These are phyloP conservation scores for Chionographis japonica DNA, from an alignment of 106 monocot genomes.

Conservation along the genomic window DNA sequence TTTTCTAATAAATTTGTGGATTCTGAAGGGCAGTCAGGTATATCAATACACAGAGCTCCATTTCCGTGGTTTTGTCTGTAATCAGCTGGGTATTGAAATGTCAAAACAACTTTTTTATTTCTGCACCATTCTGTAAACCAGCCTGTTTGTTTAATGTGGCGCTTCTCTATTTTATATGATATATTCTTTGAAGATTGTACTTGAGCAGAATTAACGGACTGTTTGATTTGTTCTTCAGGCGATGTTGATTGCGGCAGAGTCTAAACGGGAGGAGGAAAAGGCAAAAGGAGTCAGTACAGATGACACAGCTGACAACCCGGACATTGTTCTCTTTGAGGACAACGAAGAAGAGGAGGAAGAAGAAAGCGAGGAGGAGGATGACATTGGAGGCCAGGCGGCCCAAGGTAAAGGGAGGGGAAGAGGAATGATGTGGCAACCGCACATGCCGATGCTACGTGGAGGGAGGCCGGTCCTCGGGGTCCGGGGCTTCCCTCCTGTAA, in stretches of 20 bases:
- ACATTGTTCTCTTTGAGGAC: conserved; percentile 93
- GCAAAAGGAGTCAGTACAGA: conserved; percentile 74
- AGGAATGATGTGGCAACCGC: conserved; percentile 76
- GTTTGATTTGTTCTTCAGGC: conserved; percentile 31
- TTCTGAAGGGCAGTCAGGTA: too few species aligned
- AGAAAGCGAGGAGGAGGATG: conserved; percentile 89
- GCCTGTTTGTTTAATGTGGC: too few species aligned
- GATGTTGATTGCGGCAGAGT: conserved; percentile 79
- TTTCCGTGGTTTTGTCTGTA: too few species aligned
- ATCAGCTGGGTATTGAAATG: too few species aligned
- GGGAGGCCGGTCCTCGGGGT: conserved; percentile 54
- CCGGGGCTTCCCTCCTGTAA: conserved; percentile 73
- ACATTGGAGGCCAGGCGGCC: conserved; percentile 11
- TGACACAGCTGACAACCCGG: conserved; percentile 67
- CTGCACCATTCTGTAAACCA: too few species aligned
- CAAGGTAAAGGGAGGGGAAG: conserved; percentile 59
- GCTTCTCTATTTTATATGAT: not conserved
- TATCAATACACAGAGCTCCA: too few species aligned
- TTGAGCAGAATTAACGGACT: not conserved
- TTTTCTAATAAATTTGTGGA: too few species aligned
- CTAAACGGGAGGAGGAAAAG: conserved; percentile 94
- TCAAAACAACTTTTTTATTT: too few species aligned
- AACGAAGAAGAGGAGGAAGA: conserved; percentile 99
- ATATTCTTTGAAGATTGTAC: not conserved
- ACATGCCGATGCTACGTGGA: conserved; percentile 63